Evolutionary conservation across 2,329 filamentous ascomycete genomes (phyloP), one percentile per base, ranked within the genome.

Genomic region (Microdochium trichocladiopsis): DNA sequence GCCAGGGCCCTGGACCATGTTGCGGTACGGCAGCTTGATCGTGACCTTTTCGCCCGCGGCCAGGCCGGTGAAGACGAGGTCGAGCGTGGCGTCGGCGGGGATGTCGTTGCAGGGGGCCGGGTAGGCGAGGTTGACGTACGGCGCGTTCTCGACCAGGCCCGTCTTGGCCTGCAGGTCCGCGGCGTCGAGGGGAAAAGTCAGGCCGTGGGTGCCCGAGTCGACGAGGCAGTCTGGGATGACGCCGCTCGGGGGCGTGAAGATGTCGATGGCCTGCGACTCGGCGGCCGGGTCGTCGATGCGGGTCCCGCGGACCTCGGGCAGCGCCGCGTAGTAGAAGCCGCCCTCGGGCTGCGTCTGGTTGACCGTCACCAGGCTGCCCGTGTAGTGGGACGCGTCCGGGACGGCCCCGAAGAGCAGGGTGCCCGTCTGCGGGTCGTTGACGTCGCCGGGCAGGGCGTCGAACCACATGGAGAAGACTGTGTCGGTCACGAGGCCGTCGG

Each of bases 401-500:
- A 47, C 25, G 12, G 47, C 47, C 12, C 51, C 51, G 33, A 45
- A 45, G 25, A 50, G 36, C 24, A 52, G 51, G 4, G 47, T 50
- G 25, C 51, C 51, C 25, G 45, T 43, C 36, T 52, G 51, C 12
- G 51, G 47, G 18, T 52, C 51, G 33, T 50, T 50, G 47, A 52
- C 45, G 47, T 52, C 47, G 23, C 25, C 33, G 2, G 51, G 47
- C 21, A 31, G 31, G 25, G 47, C 51, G 33, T 49, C 51, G 25
- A 52, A 52, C 36, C 36, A 52, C 14, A 50, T 52, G 47, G 51
- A 50, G 47, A 41, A 52, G 33, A 52, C 31, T 24, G 12, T 18
- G 31, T 43, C 49, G n/a, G 18, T 11, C 8, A 50, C 36, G 18
- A 37, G 47, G 3, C 51, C 51, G 4, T 45, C 24, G 10, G 21